Base-by-base conservation (phyloP, 495 filamentous ascomycete species). In the Penicillium ucsense region DNA sequence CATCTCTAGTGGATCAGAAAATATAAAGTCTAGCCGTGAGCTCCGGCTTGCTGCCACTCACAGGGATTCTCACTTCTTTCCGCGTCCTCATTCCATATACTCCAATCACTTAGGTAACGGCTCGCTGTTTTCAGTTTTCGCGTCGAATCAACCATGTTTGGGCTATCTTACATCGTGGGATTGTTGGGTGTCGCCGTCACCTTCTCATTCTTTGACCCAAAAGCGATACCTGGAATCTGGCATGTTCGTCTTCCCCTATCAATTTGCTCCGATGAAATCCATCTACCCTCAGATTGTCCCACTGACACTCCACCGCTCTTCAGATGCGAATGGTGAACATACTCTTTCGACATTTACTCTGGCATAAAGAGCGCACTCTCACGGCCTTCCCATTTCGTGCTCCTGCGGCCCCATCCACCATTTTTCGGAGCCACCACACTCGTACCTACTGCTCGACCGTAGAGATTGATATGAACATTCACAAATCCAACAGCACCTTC, bases 401-500 rank as follows among this genome's bases (percentile, higher is more conserved):
- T 31, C 32, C 41, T 32, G 11, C 41, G n/a, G 29, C 41, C 56
- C 57, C 60, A 5, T 72, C 76, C 3, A 45, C 74, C 34, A 71
- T 79, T 29, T 68, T 64, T 11, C 50, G 35, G 9, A 9, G 9
- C 9, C 55, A 32, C 60, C 68, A 28, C 64, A 66, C 51, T 61
- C 67, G 11, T 54, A 63, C 0, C 60, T 84, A 5, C 69, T 76
- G 35, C 35, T 37, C 35, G 3, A 37, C 12, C 35, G 35, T 11
- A 53, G 87, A 91, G 62, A 80, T 76, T 57, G 87, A 92, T 66
- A 85, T 88, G 68, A 91, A 92, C 70, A 49, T 86, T 35, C 87
- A 92, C 76, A 92, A 92, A 60, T 83, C 78, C 54, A 92, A 92
- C 70, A 78, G 71, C 46, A 92, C 87, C 4, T 92, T 88, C 73